Evolutionary conservation across 495 filamentous ascomycete species (phyloP).

Genomic region (Talaromyces proteolyticus): DNA sequence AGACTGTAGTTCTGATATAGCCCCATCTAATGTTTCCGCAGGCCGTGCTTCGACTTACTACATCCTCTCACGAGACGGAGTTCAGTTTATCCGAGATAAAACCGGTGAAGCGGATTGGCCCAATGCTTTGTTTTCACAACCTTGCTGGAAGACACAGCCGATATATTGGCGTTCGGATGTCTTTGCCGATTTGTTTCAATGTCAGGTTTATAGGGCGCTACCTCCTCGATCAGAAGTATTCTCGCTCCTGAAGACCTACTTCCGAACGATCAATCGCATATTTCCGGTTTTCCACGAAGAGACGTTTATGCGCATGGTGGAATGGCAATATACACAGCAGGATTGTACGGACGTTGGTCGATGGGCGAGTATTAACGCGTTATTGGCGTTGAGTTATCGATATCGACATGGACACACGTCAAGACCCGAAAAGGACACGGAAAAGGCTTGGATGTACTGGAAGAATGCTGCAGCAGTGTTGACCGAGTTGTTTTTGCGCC

Average conservation of each 20-base stretch:
- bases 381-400: constrained; percentile 82
- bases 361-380: constrained; percentile 94
- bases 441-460: constrained; percentile 86
- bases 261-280: constrained; percentile 94
- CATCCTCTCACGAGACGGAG: constrained; percentile 89
- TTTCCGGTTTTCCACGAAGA: constrained; percentile 94
- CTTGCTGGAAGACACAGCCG: constrained; percentile 75
- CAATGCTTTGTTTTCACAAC: constrained; percentile 68
- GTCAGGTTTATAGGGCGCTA: constrained; percentile 69
- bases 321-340: constrained; percentile 85
- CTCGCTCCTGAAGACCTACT: constrained; percentile 81
- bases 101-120: constrained; percentile 87
- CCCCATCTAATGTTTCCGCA: constrained; percentile 30
- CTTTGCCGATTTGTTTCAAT: constrained; percentile 81
- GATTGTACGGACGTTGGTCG: constrained; percentile 91
- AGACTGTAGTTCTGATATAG: constrained; percentile 9
- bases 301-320: constrained; percentile 91
- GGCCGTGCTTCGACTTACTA: constrained; percentile 90
- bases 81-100: constrained; percentile 96
- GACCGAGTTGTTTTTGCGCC: constrained; percentile 83
- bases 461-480: constrained; percentile 94
- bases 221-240: constrained; percentile 75
- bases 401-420: constrained; percentile 84
- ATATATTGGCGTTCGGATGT: constrained; percentile 88
- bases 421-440: constrained; percentile 77